These are phyloP conservation scores for Colletotrichum liriopes DNA, from an alignment of 2,329 filamentous ascomycete genomes.

Conservation along the genomic window DNA sequence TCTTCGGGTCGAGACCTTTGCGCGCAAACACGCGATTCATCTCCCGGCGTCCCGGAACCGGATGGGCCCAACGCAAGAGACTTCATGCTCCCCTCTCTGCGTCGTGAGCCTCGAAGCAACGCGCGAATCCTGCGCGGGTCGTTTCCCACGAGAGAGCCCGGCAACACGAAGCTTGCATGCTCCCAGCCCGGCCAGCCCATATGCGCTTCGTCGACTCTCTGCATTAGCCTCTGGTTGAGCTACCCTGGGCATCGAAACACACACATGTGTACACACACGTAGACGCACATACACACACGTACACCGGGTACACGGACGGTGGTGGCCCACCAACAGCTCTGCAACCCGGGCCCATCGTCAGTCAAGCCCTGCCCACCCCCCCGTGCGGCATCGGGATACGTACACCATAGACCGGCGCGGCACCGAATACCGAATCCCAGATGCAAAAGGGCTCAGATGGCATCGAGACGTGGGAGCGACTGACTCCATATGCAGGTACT, in stretches of 20 bases:
- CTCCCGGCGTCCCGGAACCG: slow-evolving; percentile 31
- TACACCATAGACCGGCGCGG: slow-evolving; percentile 22
- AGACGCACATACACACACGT: neutral
- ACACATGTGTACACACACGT: neutral
- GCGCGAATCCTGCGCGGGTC: neutral
- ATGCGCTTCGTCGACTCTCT: neutral
- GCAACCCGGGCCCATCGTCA: neutral
- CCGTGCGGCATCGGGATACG: neutral
- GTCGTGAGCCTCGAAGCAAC: neutral
- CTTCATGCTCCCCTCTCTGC: neutral
- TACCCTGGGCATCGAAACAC: neutral
- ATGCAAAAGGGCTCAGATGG: slow-evolving; percentile 25
- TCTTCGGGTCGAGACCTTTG: slow-evolving; percentile 23
- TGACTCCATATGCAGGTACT: slow-evolving; percentile 20
- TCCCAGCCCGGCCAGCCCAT: neutral
- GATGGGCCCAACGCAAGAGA: neutral
- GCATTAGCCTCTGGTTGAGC: neutral
- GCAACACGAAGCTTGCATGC: neutral
- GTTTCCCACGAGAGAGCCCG: neutral
- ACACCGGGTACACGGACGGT: slow-evolving; percentile 17
- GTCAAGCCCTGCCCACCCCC: neutral
- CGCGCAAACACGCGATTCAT: slow-evolving; percentile 29
- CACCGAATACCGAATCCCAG: slow-evolving; percentile 39
- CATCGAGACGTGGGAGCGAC: neutral
- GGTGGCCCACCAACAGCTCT: neutral